Evolutionary conservation across 2,329 filamentous ascomycete genomes (phyloP), one percentile per base, ranked within the genome.

Genomic region (Colletotrichum limetticola): DNA sequence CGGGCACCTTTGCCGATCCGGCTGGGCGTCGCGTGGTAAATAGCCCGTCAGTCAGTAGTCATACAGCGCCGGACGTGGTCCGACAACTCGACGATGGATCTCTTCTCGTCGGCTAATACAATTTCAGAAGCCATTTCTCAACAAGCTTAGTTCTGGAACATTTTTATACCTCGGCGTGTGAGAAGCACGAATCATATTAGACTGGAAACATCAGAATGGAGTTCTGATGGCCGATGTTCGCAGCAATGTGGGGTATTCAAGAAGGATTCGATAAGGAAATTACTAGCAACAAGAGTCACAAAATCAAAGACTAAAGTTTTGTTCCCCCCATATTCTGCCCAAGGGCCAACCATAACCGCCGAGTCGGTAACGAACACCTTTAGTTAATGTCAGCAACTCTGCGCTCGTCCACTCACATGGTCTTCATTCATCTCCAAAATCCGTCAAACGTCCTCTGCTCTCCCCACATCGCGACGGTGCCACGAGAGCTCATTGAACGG

Each of bases 211-310:
- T 57, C 5, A 52, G 5, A 55, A 37, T 30, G 56, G 64, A 19
- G 58, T 57, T 32, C 16, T 32, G 9, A 56, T 6, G 57, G 35
- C 68, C 58, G 62, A 58, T 71, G 35, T 58, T 68, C 28, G 64
- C 64, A 62, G 57, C 28, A 22, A 2, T 68, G 64, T 63, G 64
- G 64, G 59, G 69, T 30, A 42, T 16, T 42, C 14, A 46, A 11
- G 42, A 53, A 57, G 46, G 46, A 56, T 62, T 30, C 35, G 49
- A 71, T 68, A 68, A 71, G 56, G 49, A 68, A 28, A 12, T 55
- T 28, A 35, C 19, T 8, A 64, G 46, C 19, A n/a, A 22, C 16
- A 49, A n/a, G 3, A 49, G 42, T 22, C 32, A 35, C 11, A 35
- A 35, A 35, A 35, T 2, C 8, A 49, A 22, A 49, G 8, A 49